A percentile compares a stretch with the other conserved stretches of the same genome.
Evolutionary conservation across 1,139 yeast species (phyloP).

Genomic region (Wickerhamiella infanticola): DNA sequence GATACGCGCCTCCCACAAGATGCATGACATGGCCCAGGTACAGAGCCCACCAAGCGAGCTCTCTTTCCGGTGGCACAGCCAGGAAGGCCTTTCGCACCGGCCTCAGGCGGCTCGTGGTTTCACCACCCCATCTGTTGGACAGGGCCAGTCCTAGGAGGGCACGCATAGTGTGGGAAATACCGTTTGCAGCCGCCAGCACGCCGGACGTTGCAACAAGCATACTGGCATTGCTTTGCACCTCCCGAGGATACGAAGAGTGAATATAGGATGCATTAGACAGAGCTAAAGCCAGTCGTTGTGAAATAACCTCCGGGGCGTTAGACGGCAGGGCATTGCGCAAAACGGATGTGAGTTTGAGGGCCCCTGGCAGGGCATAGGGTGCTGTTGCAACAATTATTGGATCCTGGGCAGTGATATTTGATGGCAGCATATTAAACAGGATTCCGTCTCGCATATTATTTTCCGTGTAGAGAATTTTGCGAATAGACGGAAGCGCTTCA

Average conservation of each 20-base stretch:
- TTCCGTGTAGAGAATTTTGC: conserved; percentile 45
- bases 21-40: conserved; percentile 54
- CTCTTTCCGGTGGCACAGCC: conserved; percentile 19
- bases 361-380: conserved; percentile 48
- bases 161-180: conserved; percentile 47
- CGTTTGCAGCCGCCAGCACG: conserved; percentile 52
- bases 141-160: conserved; percentile 52
- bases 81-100: conserved; percentile 29
- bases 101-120: conserved; percentile 32
- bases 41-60: conserved; percentile 44
- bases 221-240: conserved; percentile 55
- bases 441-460: conserved; percentile 65
- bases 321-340: conserved; percentile 38
- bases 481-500: conserved; percentile 40
- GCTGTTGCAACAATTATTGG: conserved; percentile 48
- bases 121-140: conserved; percentile 66
- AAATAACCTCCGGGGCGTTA: conserved; percentile 40
- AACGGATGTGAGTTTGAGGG: conserved; percentile 35
- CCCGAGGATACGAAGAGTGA: conserved; percentile 56
- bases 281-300: conserved; percentile 45
- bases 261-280: conserved; percentile 53
- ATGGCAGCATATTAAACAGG: conserved; percentile 41
- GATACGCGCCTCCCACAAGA: conserved; percentile 58
- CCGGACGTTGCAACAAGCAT: conserved; percentile 53
- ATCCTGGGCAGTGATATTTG: conserved; percentile 40